These are phyloP conservation scores for Fusarium burgessii DNA, from an alignment of 2,329 filamentous ascomycete genomes.

Conservation along the genomic window DNA sequence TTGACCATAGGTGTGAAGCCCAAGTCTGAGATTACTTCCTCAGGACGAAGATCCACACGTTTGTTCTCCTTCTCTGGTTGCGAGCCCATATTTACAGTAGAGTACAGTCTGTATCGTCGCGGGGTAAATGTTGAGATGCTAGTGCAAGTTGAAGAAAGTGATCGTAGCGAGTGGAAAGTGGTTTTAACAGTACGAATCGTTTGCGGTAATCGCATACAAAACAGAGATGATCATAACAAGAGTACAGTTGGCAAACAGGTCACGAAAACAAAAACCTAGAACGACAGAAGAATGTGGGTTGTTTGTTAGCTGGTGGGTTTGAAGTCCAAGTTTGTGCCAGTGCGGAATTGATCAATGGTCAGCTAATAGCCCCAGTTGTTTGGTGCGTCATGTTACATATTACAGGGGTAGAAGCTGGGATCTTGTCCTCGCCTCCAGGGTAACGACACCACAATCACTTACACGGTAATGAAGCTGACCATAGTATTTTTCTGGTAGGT, in stretches of 20 bases:
- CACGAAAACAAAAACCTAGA: neutral
- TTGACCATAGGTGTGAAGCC: conserved; percentile 54
- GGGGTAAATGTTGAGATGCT: conserved; percentile 23
- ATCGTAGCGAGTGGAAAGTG: neutral
- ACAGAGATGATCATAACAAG: conserved; percentile 19
- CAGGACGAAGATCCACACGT: conserved; percentile 33
- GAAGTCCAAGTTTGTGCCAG: conserved; percentile 8
- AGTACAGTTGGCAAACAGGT: neutral
- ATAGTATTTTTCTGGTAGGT: neutral
- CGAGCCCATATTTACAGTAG: conserved; percentile 46
- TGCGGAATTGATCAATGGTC: conserved; percentile 24
- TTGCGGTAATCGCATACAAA: conserved; percentile 3
- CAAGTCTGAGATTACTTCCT: conserved; percentile 43
- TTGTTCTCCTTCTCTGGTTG: conserved; percentile 40
- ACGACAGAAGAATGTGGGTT: conserved; percentile 5
- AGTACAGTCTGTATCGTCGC: conserved; percentile 12
- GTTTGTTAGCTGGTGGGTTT: conserved; percentile 11
- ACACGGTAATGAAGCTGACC: neutral
- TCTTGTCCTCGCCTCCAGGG: conserved; percentile 13
- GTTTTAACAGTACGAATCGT: neutral
- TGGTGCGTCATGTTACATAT: conserved; percentile 23
- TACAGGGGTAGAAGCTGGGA: conserved; percentile 13
- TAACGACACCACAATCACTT: conserved; percentile 9
- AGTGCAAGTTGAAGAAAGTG: neutral
- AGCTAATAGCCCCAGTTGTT: conserved; percentile 18